A percentile compares a stretch with the other conserved stretches of the same genome.
These are phyloP conservation scores for Malus hybrid DNA, from an alignment of 331 rosid species.

Conservation along the genomic window DNA sequence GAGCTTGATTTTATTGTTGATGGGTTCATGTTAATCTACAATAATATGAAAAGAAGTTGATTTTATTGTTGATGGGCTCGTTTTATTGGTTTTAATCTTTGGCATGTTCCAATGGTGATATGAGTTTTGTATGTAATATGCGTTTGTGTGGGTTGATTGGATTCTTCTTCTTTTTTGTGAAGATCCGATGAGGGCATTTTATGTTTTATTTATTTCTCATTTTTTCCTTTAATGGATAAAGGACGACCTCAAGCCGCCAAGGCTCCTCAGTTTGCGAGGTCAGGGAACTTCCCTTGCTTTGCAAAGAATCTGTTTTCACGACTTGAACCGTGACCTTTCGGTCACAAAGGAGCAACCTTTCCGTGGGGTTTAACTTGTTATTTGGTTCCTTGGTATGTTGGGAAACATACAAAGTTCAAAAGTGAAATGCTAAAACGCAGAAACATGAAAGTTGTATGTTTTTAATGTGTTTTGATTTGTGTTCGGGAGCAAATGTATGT, in stretches of 20 bases:
- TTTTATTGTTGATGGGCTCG: background rate
- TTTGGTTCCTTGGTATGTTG: background rate
- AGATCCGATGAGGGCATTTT: constrained; percentile 22
- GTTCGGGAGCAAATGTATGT: too few species aligned
- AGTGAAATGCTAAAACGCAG: background rate
- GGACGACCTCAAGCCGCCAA: too few species aligned
- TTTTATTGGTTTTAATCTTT: background rate
- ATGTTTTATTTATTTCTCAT: background rate
- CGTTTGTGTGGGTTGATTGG: background rate
- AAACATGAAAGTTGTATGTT: background rate
- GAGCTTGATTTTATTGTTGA: constrained; percentile 7
- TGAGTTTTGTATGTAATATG: background rate
- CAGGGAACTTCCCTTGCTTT: too few species aligned
- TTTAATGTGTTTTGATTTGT: background rate
- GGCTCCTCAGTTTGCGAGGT: too few species aligned
- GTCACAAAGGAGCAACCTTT: too few species aligned
- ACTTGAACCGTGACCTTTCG: too few species aligned
- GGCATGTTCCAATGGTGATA: constrained; percentile 2
- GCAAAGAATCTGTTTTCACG: too few species aligned
- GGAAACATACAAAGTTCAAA: background rate
- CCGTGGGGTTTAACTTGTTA: background rate
- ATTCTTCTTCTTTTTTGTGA: constrained; percentile 1
- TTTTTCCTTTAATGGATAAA: background rate
- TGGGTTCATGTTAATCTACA: constrained; percentile 3
- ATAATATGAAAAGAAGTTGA: too few species aligned